These are phyloP conservation scores for Suillus luteus DNA, from an alignment of 768 basidiomycete genomes.

Conservation along the genomic window DNA sequence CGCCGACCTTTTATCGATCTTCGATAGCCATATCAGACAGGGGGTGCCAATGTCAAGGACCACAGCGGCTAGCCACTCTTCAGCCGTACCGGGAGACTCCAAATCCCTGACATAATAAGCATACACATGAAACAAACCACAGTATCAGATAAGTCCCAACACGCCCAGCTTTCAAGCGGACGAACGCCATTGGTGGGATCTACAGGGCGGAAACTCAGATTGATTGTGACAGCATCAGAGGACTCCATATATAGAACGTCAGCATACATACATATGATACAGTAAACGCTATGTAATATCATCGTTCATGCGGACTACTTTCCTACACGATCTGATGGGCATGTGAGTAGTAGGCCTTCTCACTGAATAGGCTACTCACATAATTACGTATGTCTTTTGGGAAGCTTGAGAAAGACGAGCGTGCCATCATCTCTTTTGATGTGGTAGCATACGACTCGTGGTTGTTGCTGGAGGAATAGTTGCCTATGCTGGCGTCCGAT, in stretches of 20 bases:
- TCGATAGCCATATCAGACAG: too few species aligned
- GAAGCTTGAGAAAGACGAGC: conserved; percentile 31
- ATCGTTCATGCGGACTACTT: neutral
- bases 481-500: conserved; percentile 30
- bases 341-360: conserved; percentile 16
- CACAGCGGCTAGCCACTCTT: neutral
- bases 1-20: too few species aligned
- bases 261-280: neutral
- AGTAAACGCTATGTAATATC: conserved; percentile 8
- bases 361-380: conserved; percentile 27
- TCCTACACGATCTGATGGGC: conserved; percentile 25
- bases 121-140: neutral
- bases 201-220: neutral
- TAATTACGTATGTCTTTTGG: conserved; percentile 35
- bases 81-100: neutral
- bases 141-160: neutral
- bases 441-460: conserved; percentile 18
- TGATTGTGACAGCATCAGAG: neutral
- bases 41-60: too few species aligned
- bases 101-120: neutral
- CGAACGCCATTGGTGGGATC: neutral
- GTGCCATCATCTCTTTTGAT: neutral
- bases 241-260: conserved; percentile 8
- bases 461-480: conserved; percentile 22
- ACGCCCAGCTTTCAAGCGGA: neutral